phyloP scores from a whole-genome alignment of 192 early-diverging fungal genomes.

The Dispira parvispora region DNA sequence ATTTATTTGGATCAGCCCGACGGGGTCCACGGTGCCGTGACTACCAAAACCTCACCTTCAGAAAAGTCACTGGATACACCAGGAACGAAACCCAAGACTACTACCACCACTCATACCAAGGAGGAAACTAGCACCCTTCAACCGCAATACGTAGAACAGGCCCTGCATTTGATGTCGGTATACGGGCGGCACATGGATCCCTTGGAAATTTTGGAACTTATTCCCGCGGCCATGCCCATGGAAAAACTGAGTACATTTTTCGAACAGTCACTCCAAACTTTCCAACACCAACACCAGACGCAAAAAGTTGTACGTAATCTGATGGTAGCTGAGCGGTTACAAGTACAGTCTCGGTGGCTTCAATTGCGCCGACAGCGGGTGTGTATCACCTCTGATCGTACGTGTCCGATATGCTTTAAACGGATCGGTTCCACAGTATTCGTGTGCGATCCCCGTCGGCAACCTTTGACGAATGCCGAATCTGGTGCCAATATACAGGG shows the following conservation, averaged over 20 bases:
- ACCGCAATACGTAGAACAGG: slow-evolving; percentile 32
- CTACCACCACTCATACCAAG: too few species aligned
- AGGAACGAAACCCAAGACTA: too few species aligned
- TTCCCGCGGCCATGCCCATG: slow-evolving; percentile 15
- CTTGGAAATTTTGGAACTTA: slow-evolving; percentile 20
- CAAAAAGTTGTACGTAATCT: slow-evolving; percentile 23
- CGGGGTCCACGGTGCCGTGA: slow-evolving; percentile 7
- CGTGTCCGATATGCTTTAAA: slow-evolving; percentile 30
- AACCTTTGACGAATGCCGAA: not conserved
- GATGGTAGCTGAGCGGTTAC: slow-evolving; percentile 19
- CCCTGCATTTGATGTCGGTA: slow-evolving; percentile 38
- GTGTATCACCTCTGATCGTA: slow-evolving; percentile 20
- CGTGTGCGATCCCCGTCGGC: not conserved
- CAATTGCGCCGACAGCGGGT: slow-evolving; percentile 17
- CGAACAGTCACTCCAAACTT: slow-evolving; percentile 24
- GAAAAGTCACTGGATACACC: too few species aligned
- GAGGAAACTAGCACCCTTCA: not conserved
- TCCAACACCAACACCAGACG: slow-evolving; percentile 11
- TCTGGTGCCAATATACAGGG: not conserved
- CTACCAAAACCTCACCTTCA: too few species aligned
- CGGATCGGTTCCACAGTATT: slow-evolving; percentile 21
- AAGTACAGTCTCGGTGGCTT: slow-evolving; percentile 21
- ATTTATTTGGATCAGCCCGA: slow-evolving; percentile 37
- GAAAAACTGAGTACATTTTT: slow-evolving; percentile 34
- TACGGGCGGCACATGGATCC: slow-evolving; percentile 55